phyloP scores from a whole-genome alignment of 2,329 filamentous ascomycete genomes.

The Alternaria longipes region DNA sequence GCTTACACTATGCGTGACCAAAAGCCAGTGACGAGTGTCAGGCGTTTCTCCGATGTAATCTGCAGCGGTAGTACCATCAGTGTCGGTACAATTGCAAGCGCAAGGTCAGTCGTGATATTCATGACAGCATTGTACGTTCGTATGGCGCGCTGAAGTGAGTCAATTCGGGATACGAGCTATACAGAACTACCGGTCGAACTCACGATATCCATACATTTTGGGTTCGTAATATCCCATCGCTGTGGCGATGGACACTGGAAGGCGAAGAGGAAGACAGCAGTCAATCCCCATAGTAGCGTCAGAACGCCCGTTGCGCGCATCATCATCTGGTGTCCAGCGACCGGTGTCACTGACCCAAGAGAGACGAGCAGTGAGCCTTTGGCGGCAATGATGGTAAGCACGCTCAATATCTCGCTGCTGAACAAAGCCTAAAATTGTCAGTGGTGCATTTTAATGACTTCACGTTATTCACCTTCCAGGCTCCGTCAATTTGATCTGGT shows the following conservation, averaged over 20 bases:
- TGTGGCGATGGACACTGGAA: slow-evolving; percentile 9
- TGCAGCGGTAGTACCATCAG: slow-evolving; percentile 9
- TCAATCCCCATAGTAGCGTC: slow-evolving; percentile 11
- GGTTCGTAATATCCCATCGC: slow-evolving; percentile 6
- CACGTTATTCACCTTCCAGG: neutral
- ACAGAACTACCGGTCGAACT: neutral
- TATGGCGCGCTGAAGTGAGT: neutral
- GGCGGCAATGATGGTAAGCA: slow-evolving; percentile 1
- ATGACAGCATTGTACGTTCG: slow-evolving; percentile 10
- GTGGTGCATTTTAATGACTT: neutral
- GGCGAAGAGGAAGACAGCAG: slow-evolving; percentile 4
- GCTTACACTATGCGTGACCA: slow-evolving; percentile 6
- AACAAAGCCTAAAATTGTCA: slow-evolving; percentile 5
- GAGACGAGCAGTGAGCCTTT: slow-evolving; percentile 5
- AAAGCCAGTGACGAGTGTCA: neutral
- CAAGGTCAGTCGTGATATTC: slow-evolving; percentile 13
- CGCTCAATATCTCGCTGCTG: slow-evolving; percentile 2
- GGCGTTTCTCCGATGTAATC: neutral
- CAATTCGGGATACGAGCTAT: neutral
- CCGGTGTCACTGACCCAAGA: neutral
- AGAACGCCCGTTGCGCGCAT: neutral
- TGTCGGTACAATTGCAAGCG: slow-evolving; percentile 3
- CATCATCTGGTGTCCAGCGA: neutral
- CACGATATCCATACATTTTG: slow-evolving; percentile 4
- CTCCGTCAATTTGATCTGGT: neutral